These are phyloP conservation scores for Suillus hirtellus DNA, from an alignment of 768 basidiomycete genomes.

Conservation along the genomic window DNA sequence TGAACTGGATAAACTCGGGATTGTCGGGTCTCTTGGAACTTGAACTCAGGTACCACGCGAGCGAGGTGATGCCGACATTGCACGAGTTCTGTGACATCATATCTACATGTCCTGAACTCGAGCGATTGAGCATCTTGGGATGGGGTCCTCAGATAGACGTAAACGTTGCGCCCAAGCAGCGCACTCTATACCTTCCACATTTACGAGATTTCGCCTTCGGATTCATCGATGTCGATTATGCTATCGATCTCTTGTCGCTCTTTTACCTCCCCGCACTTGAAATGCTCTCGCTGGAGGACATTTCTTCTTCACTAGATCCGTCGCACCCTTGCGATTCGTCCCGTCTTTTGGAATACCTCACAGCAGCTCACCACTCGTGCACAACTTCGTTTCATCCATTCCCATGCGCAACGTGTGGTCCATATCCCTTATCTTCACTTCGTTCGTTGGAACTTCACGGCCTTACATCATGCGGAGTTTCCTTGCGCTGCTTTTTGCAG, in stretches of 20 bases:
- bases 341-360: conserved; percentile 38
- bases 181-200: conserved; percentile 28
- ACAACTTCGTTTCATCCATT: conserved; percentile 4
- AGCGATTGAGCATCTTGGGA: conserved; percentile 49
- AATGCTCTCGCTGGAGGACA: conserved; percentile 46
- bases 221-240: conserved; percentile 44
- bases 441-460: conserved; percentile 4
- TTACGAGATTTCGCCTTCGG: conserved; percentile 41
- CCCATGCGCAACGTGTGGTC: conserved; percentile 11
- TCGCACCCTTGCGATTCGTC: conserved; percentile 37
- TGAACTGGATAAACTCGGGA: conserved; percentile 49
- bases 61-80: conserved; percentile 55
- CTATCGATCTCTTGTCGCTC: conserved; percentile 38
- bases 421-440: conserved; percentile 12
- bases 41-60: conserved; percentile 57
- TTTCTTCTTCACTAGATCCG: conserved; percentile 40
- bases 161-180: conserved; percentile 3
- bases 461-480: conserved; percentile 11
- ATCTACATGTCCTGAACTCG: conserved; percentile 38
- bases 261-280: conserved; percentile 41
- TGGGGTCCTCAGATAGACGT: conserved; percentile 47
- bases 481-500: conserved; percentile 10
- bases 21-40: conserved; percentile 46
- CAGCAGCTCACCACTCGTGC: conserved; percentile 9
- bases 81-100: conserved; percentile 47